These are phyloP conservation scores for Spathaspora hagerdaliae DNA, from an alignment of 805 yeast species.

Conservation along the genomic window DNA sequence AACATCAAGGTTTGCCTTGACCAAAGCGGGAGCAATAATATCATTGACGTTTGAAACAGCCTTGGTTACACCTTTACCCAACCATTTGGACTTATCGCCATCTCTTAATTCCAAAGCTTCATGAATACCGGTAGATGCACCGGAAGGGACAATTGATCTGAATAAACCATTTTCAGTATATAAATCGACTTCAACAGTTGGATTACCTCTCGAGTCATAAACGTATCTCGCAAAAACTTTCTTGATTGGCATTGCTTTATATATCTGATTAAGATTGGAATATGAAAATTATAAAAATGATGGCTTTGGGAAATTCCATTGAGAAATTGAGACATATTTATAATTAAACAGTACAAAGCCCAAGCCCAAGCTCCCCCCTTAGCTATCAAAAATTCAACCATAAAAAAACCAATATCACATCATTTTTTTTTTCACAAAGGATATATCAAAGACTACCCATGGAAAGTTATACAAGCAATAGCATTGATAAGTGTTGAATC, in stretches of 20 bases:
- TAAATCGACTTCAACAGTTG: constrained; percentile 98
- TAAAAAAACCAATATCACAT: no score
- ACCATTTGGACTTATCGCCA: constrained; percentile 95
- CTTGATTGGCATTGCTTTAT: constrained; percentile 66
- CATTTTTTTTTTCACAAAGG: no score
- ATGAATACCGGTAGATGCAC: constrained; percentile 98
- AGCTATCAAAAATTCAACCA: no score
- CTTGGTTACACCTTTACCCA: constrained; percentile 96
- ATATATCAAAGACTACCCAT: no score
- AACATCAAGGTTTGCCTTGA: constrained; percentile 78
- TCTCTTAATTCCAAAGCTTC: constrained; percentile 99
- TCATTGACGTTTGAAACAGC: constrained; percentile 96
- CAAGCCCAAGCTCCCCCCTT: no score
- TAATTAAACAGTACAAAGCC: not conserved
- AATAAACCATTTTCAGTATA: constrained; percentile 88
- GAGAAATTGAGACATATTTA: not conserved
- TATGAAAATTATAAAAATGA: constrained; percentile 1
- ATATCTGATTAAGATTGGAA: constrained; percentile 4
- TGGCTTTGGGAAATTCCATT: not conserved
- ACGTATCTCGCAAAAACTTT: constrained; percentile 93
- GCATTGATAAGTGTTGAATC: no score
- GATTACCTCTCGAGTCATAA: constrained; percentile 99
- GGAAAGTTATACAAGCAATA: no score
- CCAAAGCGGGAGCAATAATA: constrained; percentile 89
- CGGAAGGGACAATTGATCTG: constrained; percentile 98